These are phyloP conservation scores for Juglanconis oblonga DNA, from an alignment of 2,329 filamentous ascomycete genomes.

Conservation along the genomic window DNA sequence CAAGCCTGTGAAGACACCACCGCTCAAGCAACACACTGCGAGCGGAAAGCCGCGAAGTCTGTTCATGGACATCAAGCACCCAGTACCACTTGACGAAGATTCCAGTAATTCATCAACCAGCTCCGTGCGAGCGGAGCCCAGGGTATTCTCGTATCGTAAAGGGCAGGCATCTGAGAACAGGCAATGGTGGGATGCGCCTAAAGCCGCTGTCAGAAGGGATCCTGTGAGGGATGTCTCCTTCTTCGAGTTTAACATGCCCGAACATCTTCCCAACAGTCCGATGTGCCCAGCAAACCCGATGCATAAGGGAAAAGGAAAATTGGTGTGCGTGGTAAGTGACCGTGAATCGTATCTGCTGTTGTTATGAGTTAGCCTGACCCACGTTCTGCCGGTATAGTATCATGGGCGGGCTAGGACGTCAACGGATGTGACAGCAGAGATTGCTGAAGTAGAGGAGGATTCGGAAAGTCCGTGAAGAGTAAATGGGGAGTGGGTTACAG, in stretches of 20 bases:
- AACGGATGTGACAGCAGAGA: not conserved
- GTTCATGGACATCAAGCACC: slow-evolving; percentile 4
- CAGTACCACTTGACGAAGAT: not conserved
- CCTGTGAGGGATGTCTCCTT: slow-evolving; percentile 14
- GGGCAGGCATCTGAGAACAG: slow-evolving; percentile 12
- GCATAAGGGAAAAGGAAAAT: slow-evolving; percentile 42
- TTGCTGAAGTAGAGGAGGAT: not conserved
- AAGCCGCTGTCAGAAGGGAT: slow-evolving; percentile 22
- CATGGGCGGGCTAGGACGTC: slow-evolving; percentile 18
- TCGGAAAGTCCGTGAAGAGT: not conserved
- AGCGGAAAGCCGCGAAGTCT: slow-evolving; percentile 1
- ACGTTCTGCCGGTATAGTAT: slow-evolving; percentile 1
- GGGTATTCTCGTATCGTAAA: not conserved
- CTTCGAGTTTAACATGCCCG: slow-evolving; percentile 49
- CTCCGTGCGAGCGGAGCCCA: not conserved
- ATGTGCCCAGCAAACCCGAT: slow-evolving; percentile 49
- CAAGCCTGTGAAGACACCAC: not conserved
- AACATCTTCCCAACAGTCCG: slow-evolving; percentile 49
- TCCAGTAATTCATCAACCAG: slow-evolving; percentile 1
- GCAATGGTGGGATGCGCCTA: slow-evolving; percentile 32
- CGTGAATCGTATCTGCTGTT: not conserved
- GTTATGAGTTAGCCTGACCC: not conserved
- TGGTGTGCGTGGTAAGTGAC: slow-evolving; percentile 41
- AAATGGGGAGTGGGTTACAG: not conserved
- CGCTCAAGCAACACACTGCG: not conserved